Evolutionary conservation across 257 asterid genomes (phyloP).

Genomic region (Solanum corneliomulleri): DNA sequence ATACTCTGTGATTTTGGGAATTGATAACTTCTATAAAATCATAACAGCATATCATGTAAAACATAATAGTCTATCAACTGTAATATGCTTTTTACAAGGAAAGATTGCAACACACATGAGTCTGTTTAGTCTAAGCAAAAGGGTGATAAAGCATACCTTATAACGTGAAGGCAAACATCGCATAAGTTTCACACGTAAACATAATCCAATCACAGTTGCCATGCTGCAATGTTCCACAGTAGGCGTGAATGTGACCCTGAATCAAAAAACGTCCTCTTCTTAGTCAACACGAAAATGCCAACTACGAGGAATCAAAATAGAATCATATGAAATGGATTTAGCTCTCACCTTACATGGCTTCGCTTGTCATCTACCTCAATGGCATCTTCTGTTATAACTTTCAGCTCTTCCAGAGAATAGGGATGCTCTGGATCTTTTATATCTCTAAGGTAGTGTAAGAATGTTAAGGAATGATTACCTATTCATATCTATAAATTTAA

Average conservation of each 20-base stretch:
- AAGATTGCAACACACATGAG: neutral
- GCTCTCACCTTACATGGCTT: constrained; percentile 61
- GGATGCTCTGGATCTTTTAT: constrained; percentile 98
- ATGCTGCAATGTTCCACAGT: constrained; percentile 96
- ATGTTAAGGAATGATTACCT: constrained; percentile 43
- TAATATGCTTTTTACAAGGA: neutral
- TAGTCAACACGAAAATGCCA: neutral
- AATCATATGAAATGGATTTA: neutral
- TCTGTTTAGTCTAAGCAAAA: neutral
- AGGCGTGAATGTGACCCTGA: constrained; percentile 91
- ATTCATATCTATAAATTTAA: neutral
- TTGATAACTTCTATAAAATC: neutral
- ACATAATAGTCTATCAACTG: neutral
- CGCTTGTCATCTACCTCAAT: constrained; percentile 69
- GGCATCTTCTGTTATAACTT: constrained; percentile 83
- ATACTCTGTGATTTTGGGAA: neutral
- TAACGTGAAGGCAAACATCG: constrained; percentile 73
- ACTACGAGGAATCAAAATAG: neutral
- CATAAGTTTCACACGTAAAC: constrained; percentile 93
- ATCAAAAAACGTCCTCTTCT: neutral
- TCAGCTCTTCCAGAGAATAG: constrained; percentile 84
- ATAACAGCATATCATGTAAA: neutral
- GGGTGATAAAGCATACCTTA: constrained; percentile 37
- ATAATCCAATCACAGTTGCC: constrained; percentile 85
- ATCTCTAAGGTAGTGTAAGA: constrained; percentile 84